Evolutionary conservation across 2,329 filamentous ascomycete species (phyloP).

Genomic region (Epichloe sibirici): DNA sequence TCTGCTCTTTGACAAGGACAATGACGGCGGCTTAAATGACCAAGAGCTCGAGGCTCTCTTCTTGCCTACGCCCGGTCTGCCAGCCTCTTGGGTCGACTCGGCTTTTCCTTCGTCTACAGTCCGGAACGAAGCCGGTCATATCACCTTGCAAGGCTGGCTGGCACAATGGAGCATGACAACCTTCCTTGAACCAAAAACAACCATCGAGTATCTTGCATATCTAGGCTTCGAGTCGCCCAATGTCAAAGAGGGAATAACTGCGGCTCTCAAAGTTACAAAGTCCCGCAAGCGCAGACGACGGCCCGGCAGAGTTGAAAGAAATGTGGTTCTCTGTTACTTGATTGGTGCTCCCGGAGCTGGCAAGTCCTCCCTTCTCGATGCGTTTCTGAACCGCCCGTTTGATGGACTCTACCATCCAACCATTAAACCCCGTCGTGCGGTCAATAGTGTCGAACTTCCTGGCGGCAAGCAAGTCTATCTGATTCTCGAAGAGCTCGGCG

Average conservation of each 20-base stretch:
- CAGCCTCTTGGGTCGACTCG: constrained; percentile 74
- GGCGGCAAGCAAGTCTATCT: constrained; percentile 96
- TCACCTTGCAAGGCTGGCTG: constrained; percentile 94
- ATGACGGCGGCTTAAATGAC: constrained; percentile 85
- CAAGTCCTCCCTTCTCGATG: constrained; percentile 82
- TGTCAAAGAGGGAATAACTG: constrained; percentile 62
- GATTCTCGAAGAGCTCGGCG: constrained; percentile 87
- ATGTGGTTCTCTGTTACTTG: constrained; percentile 89
- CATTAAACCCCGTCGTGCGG: constrained; percentile 84
- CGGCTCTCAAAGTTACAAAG: constrained; percentile 86
- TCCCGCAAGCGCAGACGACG: constrained; percentile 72
- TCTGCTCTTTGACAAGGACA: constrained; percentile 90
- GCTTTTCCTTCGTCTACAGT: constrained; percentile 90
- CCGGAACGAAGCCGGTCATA: constrained; percentile 85
- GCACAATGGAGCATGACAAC: constrained; percentile 99
- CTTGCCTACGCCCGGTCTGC: constrained; percentile 82
- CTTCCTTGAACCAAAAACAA: constrained; percentile 89
- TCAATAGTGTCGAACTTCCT: constrained; percentile 91
- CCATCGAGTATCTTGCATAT: constrained; percentile 89
- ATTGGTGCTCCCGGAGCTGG: constrained; percentile 76
- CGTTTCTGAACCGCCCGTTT: constrained; percentile 83
- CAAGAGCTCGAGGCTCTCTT: constrained; percentile 77
- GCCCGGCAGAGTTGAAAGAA: constrained; percentile 78
- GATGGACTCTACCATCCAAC: constrained; percentile 77
- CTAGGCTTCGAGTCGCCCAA: constrained; percentile 82